Conservation (phyloP, 257 asterid species). For the Solanum chilense region DNA sequence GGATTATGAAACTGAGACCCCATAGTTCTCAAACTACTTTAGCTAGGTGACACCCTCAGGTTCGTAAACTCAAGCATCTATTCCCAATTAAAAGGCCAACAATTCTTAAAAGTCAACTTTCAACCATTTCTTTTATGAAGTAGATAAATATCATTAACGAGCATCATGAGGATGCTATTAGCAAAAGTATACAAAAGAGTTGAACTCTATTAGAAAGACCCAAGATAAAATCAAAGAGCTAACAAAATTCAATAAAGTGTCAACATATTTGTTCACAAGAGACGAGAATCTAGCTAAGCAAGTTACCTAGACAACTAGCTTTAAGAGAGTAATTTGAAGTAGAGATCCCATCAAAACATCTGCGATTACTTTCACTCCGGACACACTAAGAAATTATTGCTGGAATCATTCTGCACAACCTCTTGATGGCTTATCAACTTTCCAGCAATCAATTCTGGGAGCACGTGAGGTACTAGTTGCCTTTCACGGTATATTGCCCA, state of each 20-base stretch:
- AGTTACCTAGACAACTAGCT: neutral
- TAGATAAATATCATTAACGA: neutral
- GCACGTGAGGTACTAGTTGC: neutral
- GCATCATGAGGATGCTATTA: neutral
- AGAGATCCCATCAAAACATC: neutral
- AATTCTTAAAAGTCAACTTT: neutral
- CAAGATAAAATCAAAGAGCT: neutral
- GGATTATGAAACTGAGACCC: neutral
- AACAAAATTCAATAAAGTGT: neutral
- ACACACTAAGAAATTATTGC: neutral
- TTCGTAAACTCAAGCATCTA: neutral
- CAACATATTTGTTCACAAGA: neutral
- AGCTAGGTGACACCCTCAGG: neutral
- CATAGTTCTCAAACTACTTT: neutral
- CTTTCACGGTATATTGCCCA: neutral
- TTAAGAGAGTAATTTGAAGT: neutral
- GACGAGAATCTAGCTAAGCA: neutral
- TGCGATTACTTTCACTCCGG: neutral
- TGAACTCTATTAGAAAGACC: neutral
- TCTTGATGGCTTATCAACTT: neutral
- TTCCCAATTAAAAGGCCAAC: neutral
- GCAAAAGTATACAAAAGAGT: neutral
- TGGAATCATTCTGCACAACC: neutral
- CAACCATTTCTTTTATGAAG: neutral
- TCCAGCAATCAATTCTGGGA: neutral